phyloP scores from a whole-genome alignment of 2,329 filamentous ascomycete species.

The Helminthosporium solani region DNA sequence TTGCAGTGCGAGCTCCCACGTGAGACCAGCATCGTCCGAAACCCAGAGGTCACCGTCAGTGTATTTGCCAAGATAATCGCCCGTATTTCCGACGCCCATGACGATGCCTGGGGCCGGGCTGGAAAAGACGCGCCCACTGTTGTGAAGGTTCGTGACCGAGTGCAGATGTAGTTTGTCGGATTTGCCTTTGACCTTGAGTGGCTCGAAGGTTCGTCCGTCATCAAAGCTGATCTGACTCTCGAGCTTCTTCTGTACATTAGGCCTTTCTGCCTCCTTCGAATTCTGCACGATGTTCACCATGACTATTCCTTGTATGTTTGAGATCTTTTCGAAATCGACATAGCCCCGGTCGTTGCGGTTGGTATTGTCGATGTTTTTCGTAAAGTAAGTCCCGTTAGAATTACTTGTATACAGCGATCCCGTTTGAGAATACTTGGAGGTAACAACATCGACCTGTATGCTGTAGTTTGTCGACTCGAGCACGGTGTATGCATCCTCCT shows the following conservation, averaged over 20 bases:
- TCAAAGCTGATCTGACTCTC: constrained; percentile 89
- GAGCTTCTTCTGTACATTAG: constrained; percentile 63
- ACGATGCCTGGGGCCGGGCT: constrained; percentile 90
- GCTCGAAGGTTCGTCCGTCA: constrained; percentile 82
- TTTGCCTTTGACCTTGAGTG: constrained; percentile 66
- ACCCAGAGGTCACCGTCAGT: constrained; percentile 77
- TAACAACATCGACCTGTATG: constrained; percentile 93
- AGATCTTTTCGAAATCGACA: constrained; percentile 94
- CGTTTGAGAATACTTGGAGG: constrained; percentile 66
- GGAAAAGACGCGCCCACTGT: constrained; percentile 84
- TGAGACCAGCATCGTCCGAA: constrained; percentile 86
- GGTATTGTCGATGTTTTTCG: constrained; percentile 85
- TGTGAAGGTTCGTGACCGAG: constrained; percentile 81
- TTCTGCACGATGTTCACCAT: constrained; percentile 89
- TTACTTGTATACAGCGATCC: constrained; percentile 93
- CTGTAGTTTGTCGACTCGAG: constrained; percentile 97
- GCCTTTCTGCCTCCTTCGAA: constrained; percentile 67
- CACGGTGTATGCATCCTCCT: constrained; percentile 85
- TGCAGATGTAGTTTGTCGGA: constrained; percentile 78
- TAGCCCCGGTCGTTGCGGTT: constrained; percentile 75
- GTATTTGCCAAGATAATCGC: constrained; percentile 69
- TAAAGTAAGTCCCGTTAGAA: constrained; percentile 95
- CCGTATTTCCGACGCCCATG: constrained; percentile 92
- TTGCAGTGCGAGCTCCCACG: constrained; percentile 73
- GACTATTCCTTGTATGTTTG: constrained; percentile 87